Evolutionary conservation across 345 rosid species (phyloP).

Genomic region (Corchorus olitorius): DNA sequence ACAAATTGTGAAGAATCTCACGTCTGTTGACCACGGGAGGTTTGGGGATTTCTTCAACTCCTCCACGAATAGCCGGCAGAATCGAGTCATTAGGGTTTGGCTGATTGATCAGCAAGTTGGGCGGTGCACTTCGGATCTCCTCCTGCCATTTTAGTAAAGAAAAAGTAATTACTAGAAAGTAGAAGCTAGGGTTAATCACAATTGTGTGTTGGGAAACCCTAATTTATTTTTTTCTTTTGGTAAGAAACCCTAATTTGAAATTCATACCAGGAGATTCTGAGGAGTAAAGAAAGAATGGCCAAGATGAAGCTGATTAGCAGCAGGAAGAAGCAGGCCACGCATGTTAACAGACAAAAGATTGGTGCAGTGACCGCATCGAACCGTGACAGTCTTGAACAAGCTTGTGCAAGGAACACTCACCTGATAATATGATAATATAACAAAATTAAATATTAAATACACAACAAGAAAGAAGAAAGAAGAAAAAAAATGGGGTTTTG

Average conservation of each 20-base stretch:
- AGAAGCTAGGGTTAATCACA: neutral
- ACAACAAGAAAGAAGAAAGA: neutral
- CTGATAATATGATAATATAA: slow-evolving; percentile 33
- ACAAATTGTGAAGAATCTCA: slow-evolving; percentile 43
- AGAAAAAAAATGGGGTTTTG: neutral
- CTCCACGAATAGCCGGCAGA: slow-evolving; percentile 58
- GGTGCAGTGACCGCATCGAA: slow-evolving; percentile 96
- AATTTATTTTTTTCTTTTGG: neutral
- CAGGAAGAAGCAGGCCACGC: slow-evolving; percentile 66
- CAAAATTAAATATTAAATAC: neutral
- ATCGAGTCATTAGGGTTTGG: slow-evolving; percentile 52
- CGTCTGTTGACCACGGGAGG: slow-evolving; percentile 84
- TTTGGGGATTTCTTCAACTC: slow-evolving; percentile 61
- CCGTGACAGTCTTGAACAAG: slow-evolving; percentile 94
- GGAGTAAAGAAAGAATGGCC: slow-evolving; percentile 75
- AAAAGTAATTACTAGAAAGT: no score
- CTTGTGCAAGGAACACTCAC: slow-evolving; percentile 97
- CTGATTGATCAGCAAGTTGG: slow-evolving; percentile 66
- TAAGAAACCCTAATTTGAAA: neutral
- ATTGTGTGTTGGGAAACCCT: neutral
- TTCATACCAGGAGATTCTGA: slow-evolving; percentile 66
- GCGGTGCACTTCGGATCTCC: slow-evolving; percentile 71
- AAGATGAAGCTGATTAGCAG: slow-evolving; percentile 74
- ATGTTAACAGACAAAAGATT: slow-evolving; percentile 84
- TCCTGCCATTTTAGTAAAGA: slow-evolving; percentile 47